These are phyloP conservation scores for Eruca vesicaria DNA, from an alignment of 441 rosid species.

Conservation along the genomic window DNA sequence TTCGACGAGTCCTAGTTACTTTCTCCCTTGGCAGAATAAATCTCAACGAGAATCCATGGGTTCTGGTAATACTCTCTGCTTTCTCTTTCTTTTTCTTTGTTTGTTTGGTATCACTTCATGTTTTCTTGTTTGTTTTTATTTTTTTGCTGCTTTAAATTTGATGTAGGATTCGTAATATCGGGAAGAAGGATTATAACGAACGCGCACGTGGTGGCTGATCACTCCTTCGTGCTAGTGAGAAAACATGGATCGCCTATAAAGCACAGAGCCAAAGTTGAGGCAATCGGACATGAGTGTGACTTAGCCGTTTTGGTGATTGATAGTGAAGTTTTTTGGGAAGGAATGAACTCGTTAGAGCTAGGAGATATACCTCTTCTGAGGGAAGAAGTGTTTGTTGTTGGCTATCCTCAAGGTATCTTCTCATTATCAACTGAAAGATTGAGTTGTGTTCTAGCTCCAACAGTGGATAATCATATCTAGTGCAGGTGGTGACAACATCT, in stretches of 20 bases:
- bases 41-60: slow-evolving; percentile 80
- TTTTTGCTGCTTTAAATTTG: not conserved
- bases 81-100: no score
- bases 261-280: slow-evolving; percentile 63
- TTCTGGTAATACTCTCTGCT: slow-evolving; percentile 69
- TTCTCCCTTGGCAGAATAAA: slow-evolving; percentile 90
- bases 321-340: slow-evolving; percentile 42
- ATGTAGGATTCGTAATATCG: slow-evolving; percentile 40
- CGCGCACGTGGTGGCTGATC: slow-evolving; percentile 88
- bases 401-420: slow-evolving; percentile 32
- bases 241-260: slow-evolving; percentile 83
- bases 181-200: slow-evolving; percentile 79
- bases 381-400: slow-evolving; percentile 76
- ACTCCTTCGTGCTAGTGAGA: slow-evolving; percentile 79
- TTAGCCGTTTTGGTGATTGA: slow-evolving; percentile 68
- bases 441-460: not conserved
- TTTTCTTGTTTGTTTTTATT: not conserved
- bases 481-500: slow-evolving; percentile 84
- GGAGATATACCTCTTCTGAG: slow-evolving; percentile 77
- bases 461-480: not conserved
- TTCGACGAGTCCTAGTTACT: slow-evolving; percentile 72
- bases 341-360: slow-evolving; percentile 65
- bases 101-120: no score
- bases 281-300: slow-evolving; percentile 88
- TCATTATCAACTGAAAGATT: no score